A percentile compares a stretch with the other conserved stretches of the same genome.
These are phyloP conservation scores for Amauroascus verrucosus DNA, from an alignment of 2,329 filamentous ascomycete genomes.

Conservation along the genomic window DNA sequence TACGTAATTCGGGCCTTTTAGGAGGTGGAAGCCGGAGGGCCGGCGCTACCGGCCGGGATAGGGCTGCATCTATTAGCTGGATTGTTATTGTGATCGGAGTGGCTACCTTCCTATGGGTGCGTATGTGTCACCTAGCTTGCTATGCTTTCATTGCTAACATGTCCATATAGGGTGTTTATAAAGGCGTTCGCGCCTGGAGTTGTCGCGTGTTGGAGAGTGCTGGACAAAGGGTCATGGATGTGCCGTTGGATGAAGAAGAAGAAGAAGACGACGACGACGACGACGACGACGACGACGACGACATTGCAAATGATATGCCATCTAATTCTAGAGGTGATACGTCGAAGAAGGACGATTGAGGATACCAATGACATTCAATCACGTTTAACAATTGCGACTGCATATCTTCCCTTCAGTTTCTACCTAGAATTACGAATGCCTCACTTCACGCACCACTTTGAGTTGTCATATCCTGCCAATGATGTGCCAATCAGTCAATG, in stretches of 20 bases:
- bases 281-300: too few relatives aligned
- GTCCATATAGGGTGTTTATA: constrained; percentile 60
- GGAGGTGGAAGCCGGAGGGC: constrained; percentile 42
- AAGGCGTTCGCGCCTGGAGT: constrained; percentile 64
- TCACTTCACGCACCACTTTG: constrained; percentile 69
- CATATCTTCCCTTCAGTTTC: neutral
- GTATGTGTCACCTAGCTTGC: constrained; percentile 25
- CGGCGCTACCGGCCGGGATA: constrained; percentile 59
- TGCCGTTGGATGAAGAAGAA: constrained; percentile 46
- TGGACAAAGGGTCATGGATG: constrained; percentile 71
- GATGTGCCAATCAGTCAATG: constrained; percentile 92
- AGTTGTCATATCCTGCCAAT: constrained; percentile 82
- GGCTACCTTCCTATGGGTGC: constrained; percentile 64
- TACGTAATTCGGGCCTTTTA: constrained; percentile 52
- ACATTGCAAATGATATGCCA: too few relatives aligned
- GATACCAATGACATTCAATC: neutral
- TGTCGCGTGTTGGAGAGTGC: constrained; percentile 62
- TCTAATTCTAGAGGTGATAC: constrained; percentile 14
- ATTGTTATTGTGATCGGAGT: constrained; percentile 70
- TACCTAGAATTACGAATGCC: neutral
- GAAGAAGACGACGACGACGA: constrained; percentile 48
- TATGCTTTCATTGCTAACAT: constrained; percentile 15
- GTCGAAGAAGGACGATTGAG: constrained; percentile 25
- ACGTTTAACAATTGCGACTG: neutral
- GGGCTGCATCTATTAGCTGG: constrained; percentile 70